phyloP scores from a whole-genome alignment of 371 early-diverging fungal species.

The Mucor velutinosus region DNA sequence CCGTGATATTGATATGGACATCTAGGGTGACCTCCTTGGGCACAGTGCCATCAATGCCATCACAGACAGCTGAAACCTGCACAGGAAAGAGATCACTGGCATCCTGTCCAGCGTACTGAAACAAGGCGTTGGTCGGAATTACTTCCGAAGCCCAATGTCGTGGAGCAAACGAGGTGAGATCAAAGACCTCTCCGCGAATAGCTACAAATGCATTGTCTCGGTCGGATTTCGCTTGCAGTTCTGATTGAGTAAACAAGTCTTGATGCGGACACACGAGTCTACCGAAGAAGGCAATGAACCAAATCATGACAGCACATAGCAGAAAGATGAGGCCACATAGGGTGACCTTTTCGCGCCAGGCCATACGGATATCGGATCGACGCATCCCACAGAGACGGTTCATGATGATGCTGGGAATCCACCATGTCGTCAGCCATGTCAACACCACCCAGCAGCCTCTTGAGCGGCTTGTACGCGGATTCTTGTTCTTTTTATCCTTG shows the following conservation, averaged over 20 bases:
- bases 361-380: constrained; percentile 81
- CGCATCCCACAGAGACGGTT: constrained; percentile 67
- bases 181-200: constrained; percentile 77
- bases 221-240: constrained; percentile 47
- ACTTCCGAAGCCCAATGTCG: constrained; percentile 57
- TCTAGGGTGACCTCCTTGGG: constrained; percentile 40
- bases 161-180: constrained; percentile 67
- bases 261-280: constrained; percentile 85
- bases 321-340: constrained; percentile 78
- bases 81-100: constrained; percentile 74
- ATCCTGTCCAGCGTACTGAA: constrained; percentile 73
- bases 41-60: constrained; percentile 39
- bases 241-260: constrained; percentile 63
- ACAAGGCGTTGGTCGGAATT: constrained; percentile 38
- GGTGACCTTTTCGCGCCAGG: constrained; percentile 84
- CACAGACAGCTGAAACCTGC: constrained; percentile 66
- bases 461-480: constrained; percentile 38
- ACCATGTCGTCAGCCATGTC: constrained; percentile 88
- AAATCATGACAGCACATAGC: constrained; percentile 47
- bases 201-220: constrained; percentile 58
- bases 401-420: constrained; percentile 75
- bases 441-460: constrained; percentile 78
- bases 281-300: constrained; percentile 80
- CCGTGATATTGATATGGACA: constrained; percentile 45
- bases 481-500: constrained; percentile 7